These are phyloP conservation scores for Chaetomium fimeti DNA, from an alignment of 495 filamentous ascomycete genomes.

Conservation along the genomic window DNA sequence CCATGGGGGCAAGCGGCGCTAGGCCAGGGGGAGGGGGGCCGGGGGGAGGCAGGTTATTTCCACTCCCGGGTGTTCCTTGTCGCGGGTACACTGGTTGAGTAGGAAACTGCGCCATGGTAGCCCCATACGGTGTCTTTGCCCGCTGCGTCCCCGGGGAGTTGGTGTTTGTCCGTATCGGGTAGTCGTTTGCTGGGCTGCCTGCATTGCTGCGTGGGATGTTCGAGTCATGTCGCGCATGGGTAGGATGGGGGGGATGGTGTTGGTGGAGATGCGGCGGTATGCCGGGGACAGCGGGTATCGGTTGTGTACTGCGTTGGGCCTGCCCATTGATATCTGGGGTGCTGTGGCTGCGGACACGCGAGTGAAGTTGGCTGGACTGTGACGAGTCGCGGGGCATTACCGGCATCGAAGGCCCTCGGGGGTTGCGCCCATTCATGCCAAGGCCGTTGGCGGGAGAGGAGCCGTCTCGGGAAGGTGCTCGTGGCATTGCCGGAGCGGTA, in stretches of 20 bases:
- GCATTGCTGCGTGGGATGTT: constrained; percentile 55
- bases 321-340: constrained; percentile 61
- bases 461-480: constrained; percentile 76
- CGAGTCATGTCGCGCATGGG: constrained; percentile 49
- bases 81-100: constrained; percentile 47
- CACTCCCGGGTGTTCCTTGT: constrained; percentile 42
- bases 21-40: constrained; percentile 36
- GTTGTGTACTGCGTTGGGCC: constrained; percentile 34
- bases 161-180: constrained; percentile 52
- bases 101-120: constrained; percentile 49
- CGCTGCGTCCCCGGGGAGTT: constrained; percentile 53
- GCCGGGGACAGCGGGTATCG: constrained; percentile 54
- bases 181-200: constrained; percentile 52
- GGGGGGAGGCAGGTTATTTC: constrained; percentile 33
- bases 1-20: constrained; percentile 34
- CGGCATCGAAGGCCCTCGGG: constrained; percentile 78
- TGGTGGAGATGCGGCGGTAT: constrained; percentile 53
- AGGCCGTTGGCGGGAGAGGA: constrained; percentile 58
- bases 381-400: constrained; percentile 61
- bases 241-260: constrained; percentile 47
- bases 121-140: constrained; percentile 34
- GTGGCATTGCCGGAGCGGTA: constrained; percentile 81
- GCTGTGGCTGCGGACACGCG: constrained; percentile 60
- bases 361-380: constrained; percentile 54
- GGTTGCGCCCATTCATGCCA: constrained; percentile 61